These are phyloP conservation scores for Candida adriatica DNA, from an alignment of 805 yeast species.

Conservation along the genomic window DNA sequence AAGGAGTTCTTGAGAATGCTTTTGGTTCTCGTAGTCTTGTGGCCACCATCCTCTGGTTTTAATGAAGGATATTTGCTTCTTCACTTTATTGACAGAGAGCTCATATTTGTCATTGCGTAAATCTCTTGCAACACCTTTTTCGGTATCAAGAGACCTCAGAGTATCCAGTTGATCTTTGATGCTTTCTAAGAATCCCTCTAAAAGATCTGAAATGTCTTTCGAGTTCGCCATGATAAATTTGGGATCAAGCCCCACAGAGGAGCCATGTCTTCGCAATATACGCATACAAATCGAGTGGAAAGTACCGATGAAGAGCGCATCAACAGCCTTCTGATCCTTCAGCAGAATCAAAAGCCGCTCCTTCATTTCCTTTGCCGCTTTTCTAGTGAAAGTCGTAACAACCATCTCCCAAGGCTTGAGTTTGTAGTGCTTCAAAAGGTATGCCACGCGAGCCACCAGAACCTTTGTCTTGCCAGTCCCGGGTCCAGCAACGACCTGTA, in stretches of 20 bases:
- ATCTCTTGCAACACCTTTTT: constrained; percentile 3
- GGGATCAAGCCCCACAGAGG: constrained; percentile 33
- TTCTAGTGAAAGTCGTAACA: constrained; percentile 89
- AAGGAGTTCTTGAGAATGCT: constrained; percentile 27
- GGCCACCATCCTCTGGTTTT: constrained; percentile 48
- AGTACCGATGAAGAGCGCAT: constrained; percentile 68
- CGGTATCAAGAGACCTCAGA: constrained; percentile 2
- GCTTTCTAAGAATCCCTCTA: constrained; percentile 30
- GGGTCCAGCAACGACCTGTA: constrained; percentile 58
- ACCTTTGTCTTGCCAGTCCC: constrained; percentile 76
- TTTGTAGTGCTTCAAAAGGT: constrained; percentile 43
- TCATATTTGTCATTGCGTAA: constrained; percentile 7
- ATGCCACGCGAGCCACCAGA: constrained; percentile 70
- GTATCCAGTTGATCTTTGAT: constrained; percentile 3
- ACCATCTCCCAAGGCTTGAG: constrained; percentile 58
- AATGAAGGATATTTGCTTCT: constrained; percentile 38
- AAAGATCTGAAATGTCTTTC: constrained; percentile 44
- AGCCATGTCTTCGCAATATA: constrained; percentile 51
- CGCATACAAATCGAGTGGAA: constrained; percentile 79
- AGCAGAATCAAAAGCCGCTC: constrained; percentile 45
- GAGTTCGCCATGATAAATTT: constrained; percentile 57
- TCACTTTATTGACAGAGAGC: constrained; percentile 7
- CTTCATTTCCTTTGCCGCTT: constrained; percentile 83
- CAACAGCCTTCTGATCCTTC: constrained; percentile 25
- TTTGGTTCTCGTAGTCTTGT: constrained; percentile 28